Conservation (phyloP, 2,329 filamentous ascomycete species). For the Beauveria caledonica region DNA sequence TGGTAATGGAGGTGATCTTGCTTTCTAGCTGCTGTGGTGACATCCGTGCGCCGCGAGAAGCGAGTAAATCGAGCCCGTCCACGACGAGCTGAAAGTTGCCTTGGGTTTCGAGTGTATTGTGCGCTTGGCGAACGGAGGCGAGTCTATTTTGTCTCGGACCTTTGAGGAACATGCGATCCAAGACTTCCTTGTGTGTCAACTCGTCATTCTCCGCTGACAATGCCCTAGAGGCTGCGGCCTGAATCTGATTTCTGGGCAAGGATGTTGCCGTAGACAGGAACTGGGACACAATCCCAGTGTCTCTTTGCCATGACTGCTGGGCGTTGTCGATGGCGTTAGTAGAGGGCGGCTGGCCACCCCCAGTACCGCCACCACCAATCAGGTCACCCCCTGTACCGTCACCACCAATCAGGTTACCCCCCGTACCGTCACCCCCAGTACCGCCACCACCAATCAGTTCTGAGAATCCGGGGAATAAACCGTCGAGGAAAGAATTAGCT, state of each 20-base stretch:
- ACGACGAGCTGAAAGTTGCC: background rate
- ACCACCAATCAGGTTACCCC: no score
- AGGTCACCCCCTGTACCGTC: no score
- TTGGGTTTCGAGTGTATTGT: background rate
- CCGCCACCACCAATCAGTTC: no score
- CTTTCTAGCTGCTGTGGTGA: background rate
- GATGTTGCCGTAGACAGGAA: background rate
- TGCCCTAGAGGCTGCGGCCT: background rate
- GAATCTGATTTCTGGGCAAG: background rate
- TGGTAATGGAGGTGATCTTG: background rate
- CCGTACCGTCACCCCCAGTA: no score
- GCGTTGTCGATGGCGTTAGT: background rate
- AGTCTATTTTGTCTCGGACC: background rate
- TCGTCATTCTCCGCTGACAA: background rate
- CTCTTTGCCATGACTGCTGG: background rate
- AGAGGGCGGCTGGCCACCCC: background rate
- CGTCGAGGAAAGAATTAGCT: no score
- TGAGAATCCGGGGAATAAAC: no score
- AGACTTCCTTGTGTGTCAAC: background rate
- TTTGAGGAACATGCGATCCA: background rate
- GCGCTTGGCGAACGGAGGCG: background rate
- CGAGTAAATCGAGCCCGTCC: background rate
- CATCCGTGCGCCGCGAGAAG: background rate
- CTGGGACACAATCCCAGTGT: background rate
- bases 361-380: background rate